Evolutionary conservation across 805 yeast species (phyloP), one percentile per base, ranked within the genome.

Genomic region (Candida montana): DNA sequence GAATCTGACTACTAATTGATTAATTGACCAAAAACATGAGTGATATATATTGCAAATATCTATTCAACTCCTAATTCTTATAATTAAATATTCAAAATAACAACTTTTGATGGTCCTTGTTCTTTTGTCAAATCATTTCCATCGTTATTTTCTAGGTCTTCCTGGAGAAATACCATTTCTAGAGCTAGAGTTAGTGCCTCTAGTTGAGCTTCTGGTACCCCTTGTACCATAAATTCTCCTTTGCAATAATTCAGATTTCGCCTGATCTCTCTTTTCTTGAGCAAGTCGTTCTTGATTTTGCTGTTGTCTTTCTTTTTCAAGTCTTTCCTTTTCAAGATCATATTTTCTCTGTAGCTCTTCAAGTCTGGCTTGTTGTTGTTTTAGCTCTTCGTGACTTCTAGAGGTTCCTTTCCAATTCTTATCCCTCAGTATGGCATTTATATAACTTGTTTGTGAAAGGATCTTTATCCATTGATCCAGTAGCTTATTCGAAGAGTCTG

Each of bases 401-500:
- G 55, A 40, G 2, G 47, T 27, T 1, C 72, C 73, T 37, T 63
- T 58, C 69, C 77, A 65, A 37, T 63, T 63, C 21, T 52, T 49
- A 41, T 72, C 71, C 39, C 65, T 64, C 47, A 78, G 62, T 16
- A 76, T 55, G 9, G 71, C 68, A 21, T 68, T 64, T 4, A 81
- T 73, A 51, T 77, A 75, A 28, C 73, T 72, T 18, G 83, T 74
- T 51, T 80, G 84, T 13, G 83, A 77, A 17, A 80, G 67, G 37
- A 81, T 78, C 47, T 72, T 67, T 39, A 75, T 70, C 84, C 84
- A 81, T 18, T 77, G 68, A 42, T 75, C 80, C 19, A 81, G 58
- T 20, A 81, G 61, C 20, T 64, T 63, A 41, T 74, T 68, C 0
- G 81, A 71, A 24, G 71, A 68, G 31, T 65, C 68, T 33, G 77